Evolutionary conservation across 1,284 basidiomycete genomes (phyloP).

Genomic region (Ustilago lituana): DNA sequence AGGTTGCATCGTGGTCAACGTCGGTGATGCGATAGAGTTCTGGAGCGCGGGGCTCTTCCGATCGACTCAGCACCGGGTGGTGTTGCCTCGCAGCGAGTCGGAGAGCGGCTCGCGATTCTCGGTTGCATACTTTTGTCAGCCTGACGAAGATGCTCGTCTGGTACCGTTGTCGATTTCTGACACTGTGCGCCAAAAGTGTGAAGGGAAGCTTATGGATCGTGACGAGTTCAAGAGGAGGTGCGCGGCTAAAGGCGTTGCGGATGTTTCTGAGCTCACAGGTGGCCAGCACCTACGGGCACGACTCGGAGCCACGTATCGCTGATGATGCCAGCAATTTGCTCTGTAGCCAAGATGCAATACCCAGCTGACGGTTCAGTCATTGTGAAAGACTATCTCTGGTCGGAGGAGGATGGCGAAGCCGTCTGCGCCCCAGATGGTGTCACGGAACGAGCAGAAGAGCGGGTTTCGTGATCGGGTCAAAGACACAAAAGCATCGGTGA

Average conservation of each 20-base stretch:
- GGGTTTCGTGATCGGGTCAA: no score
- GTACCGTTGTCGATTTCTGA: constrained; percentile 29
- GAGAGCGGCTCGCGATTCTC: constrained; percentile 52
- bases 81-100: constrained; percentile 38
- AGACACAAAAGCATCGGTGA: no score
- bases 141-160: constrained; percentile 47
- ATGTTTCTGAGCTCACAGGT: constrained; percentile 36
- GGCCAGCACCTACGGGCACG: constrained; percentile 48
- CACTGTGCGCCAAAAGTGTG: constrained; percentile 8
- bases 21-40: constrained; percentile 77
- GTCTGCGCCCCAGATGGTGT: no score
- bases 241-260: constrained; percentile 37
- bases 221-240: constrained; percentile 27
- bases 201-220: constrained; percentile 21
- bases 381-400: no score
- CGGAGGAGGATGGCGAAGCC: no score
- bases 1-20: constrained; percentile 83
- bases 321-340: not conserved
- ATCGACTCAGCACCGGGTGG: constrained; percentile 58
- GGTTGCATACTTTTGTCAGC: constrained; percentile 59
- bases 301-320: constrained; percentile 23
- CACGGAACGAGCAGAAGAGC: no score
- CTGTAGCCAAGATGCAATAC: no score
- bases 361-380: no score
- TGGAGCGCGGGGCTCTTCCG: constrained; percentile 54